Evolutionary conservation across 805 yeast genomes (phyloP), one percentile per base, ranked within the genome.

Genomic region (Scheffersomyces coipomensis): DNA sequence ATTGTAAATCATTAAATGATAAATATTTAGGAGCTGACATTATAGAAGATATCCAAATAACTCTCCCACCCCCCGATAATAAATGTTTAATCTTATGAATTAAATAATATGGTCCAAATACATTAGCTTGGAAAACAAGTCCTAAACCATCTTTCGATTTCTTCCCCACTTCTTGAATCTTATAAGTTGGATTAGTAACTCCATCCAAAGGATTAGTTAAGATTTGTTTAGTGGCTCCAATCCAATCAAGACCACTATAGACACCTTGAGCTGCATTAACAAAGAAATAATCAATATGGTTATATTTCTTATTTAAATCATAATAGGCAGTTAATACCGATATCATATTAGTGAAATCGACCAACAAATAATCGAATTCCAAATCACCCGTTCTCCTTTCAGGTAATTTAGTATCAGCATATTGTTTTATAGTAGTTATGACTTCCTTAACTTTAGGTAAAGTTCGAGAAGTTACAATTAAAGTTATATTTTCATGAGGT

Each of bases 31-130:
- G 85, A 39, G 76, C 77, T 0, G 96, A 81, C 81, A 88, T 86
- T 30, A 87, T 66, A 33, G 95, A 84, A 2, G 95, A 83, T 27
- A 93, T 79, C 97, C 97, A 90, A 19, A 89, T 68, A 27, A 89
- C 68, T 40, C 76, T 75, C 0, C 93, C 89, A 3, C 84, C 82
- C 22, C 66, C 62, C 2, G 69, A 66, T n/a, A 90, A 62, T 26
- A 79, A 62, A 2, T 78, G 78, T 29, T 71, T 59, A 16, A 91
- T 63, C 46, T 77, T 81, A 49, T 85, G 86, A 38, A 90, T 72
- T 38, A 93, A 66, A 60, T 82, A 93, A 66, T 86, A 90, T 2
- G 98, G 98, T 0, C 96, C 96, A 64, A 93, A 88, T n/a, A 91
- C 96, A 56, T 93, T 93, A 4, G 93, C 95, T 62, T 93, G 96